Evolutionary conservation across 495 filamentous ascomycete genomes (phyloP).

Genomic region (Aspergillus campestris): DNA sequence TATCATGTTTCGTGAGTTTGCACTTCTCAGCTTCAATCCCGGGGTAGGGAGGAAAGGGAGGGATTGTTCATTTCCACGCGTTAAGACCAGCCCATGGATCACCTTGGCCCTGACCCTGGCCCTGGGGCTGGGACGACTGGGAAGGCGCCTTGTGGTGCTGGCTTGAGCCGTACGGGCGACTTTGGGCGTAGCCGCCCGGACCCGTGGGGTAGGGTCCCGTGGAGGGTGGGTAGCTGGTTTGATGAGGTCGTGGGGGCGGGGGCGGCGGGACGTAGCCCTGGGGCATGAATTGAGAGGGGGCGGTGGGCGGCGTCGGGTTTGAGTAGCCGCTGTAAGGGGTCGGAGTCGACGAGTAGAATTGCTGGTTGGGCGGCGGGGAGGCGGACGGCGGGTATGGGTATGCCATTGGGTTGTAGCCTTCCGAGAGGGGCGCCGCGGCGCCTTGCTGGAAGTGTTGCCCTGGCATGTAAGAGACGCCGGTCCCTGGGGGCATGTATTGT

Average conservation of each 20-base stretch:
- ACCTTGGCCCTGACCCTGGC: slow-evolving; percentile 23
- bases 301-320: slow-evolving; percentile 28
- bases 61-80: slow-evolving; percentile 61
- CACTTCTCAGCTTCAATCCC: too few species aligned
- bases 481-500: slow-evolving; percentile 26
- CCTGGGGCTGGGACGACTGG: slow-evolving; percentile 42
- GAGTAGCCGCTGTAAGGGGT: slow-evolving; percentile 26
- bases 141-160: slow-evolving; percentile 31
- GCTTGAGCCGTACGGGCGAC: slow-evolving; percentile 26
- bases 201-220: slow-evolving; percentile 46
- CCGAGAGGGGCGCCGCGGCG: slow-evolving; percentile 35
- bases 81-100: slow-evolving; percentile 86
- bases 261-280: slow-evolving; percentile 86
- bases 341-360: slow-evolving; percentile 34
- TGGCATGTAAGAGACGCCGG: slow-evolving; percentile 22
- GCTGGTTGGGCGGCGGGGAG: slow-evolving; percentile 37
- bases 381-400: slow-evolving; percentile 43
- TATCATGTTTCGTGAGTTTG: too few species aligned
- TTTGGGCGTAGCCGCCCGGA: slow-evolving; percentile 51
- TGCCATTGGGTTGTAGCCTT: slow-evolving; percentile 48
- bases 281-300: slow-evolving; percentile 46
- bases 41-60: not conserved
- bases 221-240: slow-evolving; percentile 59
- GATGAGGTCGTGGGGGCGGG: slow-evolving; percentile 75
- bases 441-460: slow-evolving; percentile 39